Conservation (phyloP, 495 filamentous ascomycete genomes). For the Talaromyces trachyspermus region DNA sequence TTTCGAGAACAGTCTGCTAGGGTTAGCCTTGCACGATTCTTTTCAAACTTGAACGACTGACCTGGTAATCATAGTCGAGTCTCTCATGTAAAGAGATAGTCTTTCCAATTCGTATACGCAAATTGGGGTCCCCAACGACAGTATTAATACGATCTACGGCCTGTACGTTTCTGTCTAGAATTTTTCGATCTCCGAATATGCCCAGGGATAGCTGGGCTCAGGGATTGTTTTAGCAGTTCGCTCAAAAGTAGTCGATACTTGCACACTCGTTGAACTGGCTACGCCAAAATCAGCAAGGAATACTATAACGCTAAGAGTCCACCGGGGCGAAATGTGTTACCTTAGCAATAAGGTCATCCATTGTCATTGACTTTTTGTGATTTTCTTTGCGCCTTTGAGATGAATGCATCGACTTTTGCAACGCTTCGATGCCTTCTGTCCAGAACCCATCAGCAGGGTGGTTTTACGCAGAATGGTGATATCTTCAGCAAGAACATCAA, state of each 20-base stretch:
- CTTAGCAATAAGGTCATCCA: conserved; percentile 88
- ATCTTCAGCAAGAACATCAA: conserved; percentile 74
- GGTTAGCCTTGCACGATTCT: conserved; percentile 1
- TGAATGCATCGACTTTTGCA: conserved; percentile 69
- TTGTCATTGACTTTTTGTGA: conserved; percentile 64
- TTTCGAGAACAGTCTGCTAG: conserved; percentile 27
- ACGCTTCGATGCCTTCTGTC: conserved; percentile 80
- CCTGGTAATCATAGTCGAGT: conserved; percentile 63
- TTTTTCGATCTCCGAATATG: conserved; percentile 70
- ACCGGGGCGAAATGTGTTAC: no score
- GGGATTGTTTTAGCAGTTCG: conserved; percentile 74
- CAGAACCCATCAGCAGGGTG: conserved; percentile 72
- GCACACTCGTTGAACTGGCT: conserved; percentile 93
- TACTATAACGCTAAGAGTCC: no score
- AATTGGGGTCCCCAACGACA: conserved; percentile 46
- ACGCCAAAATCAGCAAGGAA: conserved; percentile 11
- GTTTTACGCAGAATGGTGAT: conserved; percentile 59
- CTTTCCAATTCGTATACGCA: conserved; percentile 37
- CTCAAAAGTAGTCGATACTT: conserved; percentile 85
- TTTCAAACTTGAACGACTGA: conserved; percentile 29
- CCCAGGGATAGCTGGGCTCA: conserved; percentile 72
- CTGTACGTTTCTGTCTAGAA: conserved; percentile 63
- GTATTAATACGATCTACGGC: conserved; percentile 69
- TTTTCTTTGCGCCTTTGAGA: conserved; percentile 55
- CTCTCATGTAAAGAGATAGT: conserved; percentile 47